Evolutionary conservation across 1,284 basidiomycete species (phyloP).

Genomic region (Paramarasmius palmivorus): DNA sequence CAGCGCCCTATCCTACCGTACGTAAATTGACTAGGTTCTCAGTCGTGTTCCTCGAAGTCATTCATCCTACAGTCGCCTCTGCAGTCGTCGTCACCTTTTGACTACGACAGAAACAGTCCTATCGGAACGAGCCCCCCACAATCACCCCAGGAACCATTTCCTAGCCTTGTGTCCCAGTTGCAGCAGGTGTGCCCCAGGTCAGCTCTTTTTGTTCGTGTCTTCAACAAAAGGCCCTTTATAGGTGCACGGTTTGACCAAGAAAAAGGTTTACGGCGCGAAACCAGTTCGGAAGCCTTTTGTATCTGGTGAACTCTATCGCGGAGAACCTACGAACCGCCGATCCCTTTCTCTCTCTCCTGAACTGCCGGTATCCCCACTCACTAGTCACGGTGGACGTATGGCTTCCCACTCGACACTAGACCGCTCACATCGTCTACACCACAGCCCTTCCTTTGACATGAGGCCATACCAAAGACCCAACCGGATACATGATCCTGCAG

Average conservation of each 20-base stretch:
- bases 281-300: slow-evolving; percentile 51
- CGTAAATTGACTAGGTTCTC: slow-evolving; percentile 23
- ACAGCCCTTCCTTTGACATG: background rate
- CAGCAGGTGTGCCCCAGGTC: slow-evolving; percentile 27
- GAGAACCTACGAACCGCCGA: slow-evolving; percentile 9
- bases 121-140: background rate
- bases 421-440: slow-evolving; percentile 7
- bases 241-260: slow-evolving; percentile 61
- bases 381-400: slow-evolving; percentile 13
- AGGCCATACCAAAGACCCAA: slow-evolving; percentile 1
- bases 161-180: slow-evolving; percentile 52
- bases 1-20: slow-evolving; percentile 22
- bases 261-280: slow-evolving; percentile 58
- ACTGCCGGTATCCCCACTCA: slow-evolving; percentile 5
- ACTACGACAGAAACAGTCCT: background rate
- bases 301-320: slow-evolving; percentile 14
- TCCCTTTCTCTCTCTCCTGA: slow-evolving; percentile 13
- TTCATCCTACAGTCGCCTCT: background rate
- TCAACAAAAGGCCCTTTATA: slow-evolving; percentile 23
- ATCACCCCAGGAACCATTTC: slow-evolving; percentile 21
- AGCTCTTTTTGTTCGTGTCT: background rate
- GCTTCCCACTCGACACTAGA: slow-evolving; percentile 11
- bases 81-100: background rate
- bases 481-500: background rate
- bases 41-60: slow-evolving; percentile 4